Evolutionary conservation across 108 stramenopile species (phyloP), one percentile per base, ranked within the genome.

Genomic region (Fistulifera pelliculosa): DNA sequence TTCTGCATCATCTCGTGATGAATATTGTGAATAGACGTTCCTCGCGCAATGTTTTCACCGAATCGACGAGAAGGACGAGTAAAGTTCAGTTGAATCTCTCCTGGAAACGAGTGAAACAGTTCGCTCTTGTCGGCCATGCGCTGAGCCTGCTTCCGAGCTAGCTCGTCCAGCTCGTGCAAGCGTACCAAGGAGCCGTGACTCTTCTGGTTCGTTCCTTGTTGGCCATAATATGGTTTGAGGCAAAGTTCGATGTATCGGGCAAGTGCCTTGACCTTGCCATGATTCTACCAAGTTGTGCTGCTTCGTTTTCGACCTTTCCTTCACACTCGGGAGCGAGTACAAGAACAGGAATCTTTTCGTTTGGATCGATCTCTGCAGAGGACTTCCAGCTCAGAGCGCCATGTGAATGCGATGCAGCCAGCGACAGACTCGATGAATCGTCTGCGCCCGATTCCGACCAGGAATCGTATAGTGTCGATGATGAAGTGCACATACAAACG

Each of bases 211-310:
- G 57, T 58, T 60, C 68, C 23, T 47, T 47, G 27, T 74, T 74
- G n/a, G 69, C 61, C 58, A 74, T 47, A 31, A 74, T 39, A 38
- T 74, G 73, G 50, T 74, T 74, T 52, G 53, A 56, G 2, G 57
- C 24, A 45, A 27, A 65, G 16, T 58, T 50, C 25, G 47, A 58
- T n/a, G 64, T 58, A n/a, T 22, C 41, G 21, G 64, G 64, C 4
- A 65, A 24, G 16, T 44, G 22, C 28, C 41, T 53, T 2, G 61
- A 53, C 5, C 61, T 38, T 18, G 51, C 61, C 52, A 62, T 53
- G 8, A 24, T 26, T n/a, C 45, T 42, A 17, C 42, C 42, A 1
- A 53, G 26, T 10, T 23, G 16, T 25, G 24, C 38, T 1, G 16
- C 43, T 45, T 53, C 52, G 22, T 60, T 35, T 35, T 35, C 31